Evolutionary conservation across 2,329 filamentous ascomycete genomes (phyloP), one percentile per base, ranked within the genome.

Genomic region (Pyrenophora seminiperda): DNA sequence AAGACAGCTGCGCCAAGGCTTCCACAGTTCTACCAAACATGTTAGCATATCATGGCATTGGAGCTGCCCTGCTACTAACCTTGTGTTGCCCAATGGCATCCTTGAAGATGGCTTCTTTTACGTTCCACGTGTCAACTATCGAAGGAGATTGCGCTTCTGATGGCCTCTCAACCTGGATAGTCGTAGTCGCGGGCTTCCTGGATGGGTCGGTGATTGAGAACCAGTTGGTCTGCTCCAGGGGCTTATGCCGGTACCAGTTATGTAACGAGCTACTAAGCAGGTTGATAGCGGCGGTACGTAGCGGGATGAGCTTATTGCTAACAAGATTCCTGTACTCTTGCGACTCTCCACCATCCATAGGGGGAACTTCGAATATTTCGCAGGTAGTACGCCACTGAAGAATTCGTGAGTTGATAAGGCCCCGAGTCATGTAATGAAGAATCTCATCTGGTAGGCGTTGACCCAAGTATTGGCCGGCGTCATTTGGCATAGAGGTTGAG

Each of bases 381-480:
- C 88, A 85, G 45, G 90, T 88, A 4, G 90, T 88, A 61, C 96
- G 84, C 82, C 87, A 93, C 70, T 88, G 90, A 10, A 96, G 81
- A 30, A 96, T 80, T 39, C 90, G 85, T 18, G 91, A 81, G 20
- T 90, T 85, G 58, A 97, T 84, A 34, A 97, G 77, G 27, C 91
- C 94, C 42, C 83, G 86, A 50, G 91, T 91, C 41, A 97, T 80
- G 71, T 97, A 97, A 72, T 91, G 89, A 70, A 93, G 92, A 14
- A 97, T 79, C 73, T 99, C 94, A 32, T 91, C 86, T 0, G 94
- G 91, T 4, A 99, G 79, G 52, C 92, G 88, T 51, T 95, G 84
- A n/a, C 91, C 91, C 54, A 97, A 84, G 68, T 97, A 92, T 66
- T 93, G 87, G 68, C 95, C 90, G 59, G 94, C 87, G 68, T 97